These are phyloP conservation scores for Phytophthora nicotianae DNA, from an alignment of 352 stramenopile species.

Conservation along the genomic window DNA sequence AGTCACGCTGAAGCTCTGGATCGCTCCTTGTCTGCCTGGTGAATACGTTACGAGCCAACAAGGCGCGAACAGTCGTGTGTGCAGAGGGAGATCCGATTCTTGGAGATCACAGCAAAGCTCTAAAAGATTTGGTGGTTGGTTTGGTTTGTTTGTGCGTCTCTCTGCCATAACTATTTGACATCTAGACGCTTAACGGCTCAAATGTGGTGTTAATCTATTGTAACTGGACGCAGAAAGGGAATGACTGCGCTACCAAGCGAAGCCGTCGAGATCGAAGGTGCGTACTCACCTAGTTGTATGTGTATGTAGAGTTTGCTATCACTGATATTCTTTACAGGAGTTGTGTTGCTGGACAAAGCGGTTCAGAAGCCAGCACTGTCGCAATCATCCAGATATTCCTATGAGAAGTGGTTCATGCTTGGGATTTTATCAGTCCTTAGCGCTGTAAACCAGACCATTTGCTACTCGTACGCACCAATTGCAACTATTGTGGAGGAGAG, in stretches of 20 bases:
- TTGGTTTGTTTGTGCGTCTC: background rate
- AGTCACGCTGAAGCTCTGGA: background rate
- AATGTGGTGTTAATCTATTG: too few relatives aligned
- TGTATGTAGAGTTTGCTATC: background rate
- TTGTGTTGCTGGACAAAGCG: background rate
- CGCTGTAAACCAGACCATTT: constrained; percentile 67
- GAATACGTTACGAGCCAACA: too few relatives aligned
- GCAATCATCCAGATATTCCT: background rate
- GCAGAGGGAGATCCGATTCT: background rate
- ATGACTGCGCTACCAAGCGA: constrained; percentile 21
- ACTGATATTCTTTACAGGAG: background rate
- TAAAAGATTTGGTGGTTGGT: background rate
- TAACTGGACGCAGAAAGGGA: background rate
- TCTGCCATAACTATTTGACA: background rate
- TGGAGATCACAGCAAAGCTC: background rate
- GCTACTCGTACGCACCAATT: constrained; percentile 77
- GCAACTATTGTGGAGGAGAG: constrained; percentile 53
- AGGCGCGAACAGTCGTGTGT: background rate
- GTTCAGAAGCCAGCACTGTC: background rate
- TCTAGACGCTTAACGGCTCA: background rate
- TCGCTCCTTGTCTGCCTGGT: too few relatives aligned
- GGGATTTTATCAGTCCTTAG: constrained; percentile 59
- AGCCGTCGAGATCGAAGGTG: constrained; percentile 18
- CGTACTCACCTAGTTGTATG: background rate
- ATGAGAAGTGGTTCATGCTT: constrained; percentile 69